These are phyloP conservation scores for Hebeloma cylindrosporum DNA, from an alignment of 768 basidiomycete genomes.

Conservation along the genomic window DNA sequence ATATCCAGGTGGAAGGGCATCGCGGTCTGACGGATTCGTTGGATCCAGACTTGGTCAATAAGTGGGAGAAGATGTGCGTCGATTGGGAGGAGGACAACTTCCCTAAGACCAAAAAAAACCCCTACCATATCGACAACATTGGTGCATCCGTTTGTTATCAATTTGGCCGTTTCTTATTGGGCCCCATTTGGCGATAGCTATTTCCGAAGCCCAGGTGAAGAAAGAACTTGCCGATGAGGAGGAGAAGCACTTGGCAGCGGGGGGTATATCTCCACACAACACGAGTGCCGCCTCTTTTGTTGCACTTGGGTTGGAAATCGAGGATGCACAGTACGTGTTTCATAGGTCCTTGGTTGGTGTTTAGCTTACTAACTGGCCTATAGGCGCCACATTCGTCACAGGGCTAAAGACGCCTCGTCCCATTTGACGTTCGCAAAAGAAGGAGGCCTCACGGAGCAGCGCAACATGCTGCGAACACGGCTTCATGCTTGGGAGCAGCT, in stretches of 20 bases:
- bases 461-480: slow-evolving; percentile 8
- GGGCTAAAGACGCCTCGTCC: neutral
- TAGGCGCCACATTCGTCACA: neutral
- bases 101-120: slow-evolving; percentile 11
- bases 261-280: slow-evolving; percentile 8
- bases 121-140: slow-evolving; percentile 9
- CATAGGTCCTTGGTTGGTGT: neutral
- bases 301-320: slow-evolving; percentile 16
- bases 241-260: neutral
- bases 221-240: slow-evolving; percentile 6
- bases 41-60: neutral
- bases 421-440: neutral
- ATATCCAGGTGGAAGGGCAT: slow-evolving; percentile 15
- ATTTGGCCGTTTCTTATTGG: neutral
- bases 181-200: neutral
- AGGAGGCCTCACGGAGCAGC: slow-evolving; percentile 8
- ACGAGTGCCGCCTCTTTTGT: slow-evolving; percentile 15
- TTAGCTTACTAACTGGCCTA: neutral
- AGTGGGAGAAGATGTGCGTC: slow-evolving; percentile 17
- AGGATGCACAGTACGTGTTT: slow-evolving; percentile 19
- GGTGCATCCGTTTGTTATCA: neutral
- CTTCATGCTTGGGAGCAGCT: slow-evolving; percentile 13
- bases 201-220: slow-evolving; percentile 4
- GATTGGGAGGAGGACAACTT: slow-evolving; percentile 13
- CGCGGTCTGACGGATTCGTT: slow-evolving; percentile 12